Evolutionary conservation across 2,329 filamentous ascomycete genomes (phyloP).

Genomic region (Apiospora koreana): DNA sequence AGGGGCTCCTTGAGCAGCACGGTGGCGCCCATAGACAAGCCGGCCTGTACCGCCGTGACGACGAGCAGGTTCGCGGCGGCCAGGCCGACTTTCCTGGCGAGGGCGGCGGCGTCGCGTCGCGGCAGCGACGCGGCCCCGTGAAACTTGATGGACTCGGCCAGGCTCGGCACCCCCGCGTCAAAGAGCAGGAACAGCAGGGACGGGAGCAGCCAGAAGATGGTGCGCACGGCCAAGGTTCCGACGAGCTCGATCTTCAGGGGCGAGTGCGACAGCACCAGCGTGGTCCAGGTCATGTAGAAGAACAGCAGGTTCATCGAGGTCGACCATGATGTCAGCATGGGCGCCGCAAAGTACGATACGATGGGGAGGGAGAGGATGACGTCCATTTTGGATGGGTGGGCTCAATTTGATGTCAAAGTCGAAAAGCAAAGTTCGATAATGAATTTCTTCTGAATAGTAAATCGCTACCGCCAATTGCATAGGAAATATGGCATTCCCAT

Average conservation of each 20-base stretch:
- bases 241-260: slow-evolving; percentile 75
- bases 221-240: slow-evolving; percentile 66
- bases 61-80: slow-evolving; percentile 48
- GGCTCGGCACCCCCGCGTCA: slow-evolving; percentile 68
- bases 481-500: neutral
- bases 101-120: slow-evolving; percentile 38
- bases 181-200: slow-evolving; percentile 73
- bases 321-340: slow-evolving; percentile 65
- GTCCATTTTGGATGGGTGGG: slow-evolving; percentile 50
- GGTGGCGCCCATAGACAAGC: slow-evolving; percentile 38
- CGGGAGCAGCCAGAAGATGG: slow-evolving; percentile 72
- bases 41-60: slow-evolving; percentile 45
- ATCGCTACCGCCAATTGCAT: neutral
- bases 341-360: slow-evolving; percentile 66
- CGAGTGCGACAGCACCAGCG: slow-evolving; percentile 75
- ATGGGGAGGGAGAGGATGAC: slow-evolving; percentile 72
- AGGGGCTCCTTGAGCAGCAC: slow-evolving; percentile 38
- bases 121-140: slow-evolving; percentile 56
- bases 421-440: too few relatives aligned
- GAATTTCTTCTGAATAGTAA: neutral
- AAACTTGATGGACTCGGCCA: slow-evolving; percentile 69
- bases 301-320: slow-evolving; percentile 84
- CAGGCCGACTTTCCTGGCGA: slow-evolving; percentile 41
- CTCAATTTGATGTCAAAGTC: neutral
- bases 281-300: slow-evolving; percentile 90